These are phyloP conservation scores for Aplosporella prunicola DNA, from an alignment of 2,329 filamentous ascomycete genomes.

Conservation along the genomic window DNA sequence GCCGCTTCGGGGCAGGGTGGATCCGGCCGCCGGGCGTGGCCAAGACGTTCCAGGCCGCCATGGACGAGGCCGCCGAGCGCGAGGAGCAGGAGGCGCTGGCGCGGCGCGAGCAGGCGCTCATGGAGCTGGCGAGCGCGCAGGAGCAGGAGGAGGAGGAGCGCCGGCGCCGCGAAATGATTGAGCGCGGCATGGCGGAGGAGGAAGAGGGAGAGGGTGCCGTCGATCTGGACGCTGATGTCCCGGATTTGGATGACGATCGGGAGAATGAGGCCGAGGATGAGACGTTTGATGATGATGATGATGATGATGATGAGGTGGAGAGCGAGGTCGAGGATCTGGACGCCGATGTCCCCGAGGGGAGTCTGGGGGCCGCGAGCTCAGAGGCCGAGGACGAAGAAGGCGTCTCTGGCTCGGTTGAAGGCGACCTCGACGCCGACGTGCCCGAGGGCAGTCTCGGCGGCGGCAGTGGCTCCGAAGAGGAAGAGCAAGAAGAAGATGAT, in stretches of 20 bases:
- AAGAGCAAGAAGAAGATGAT: slow-evolving; percentile 1
- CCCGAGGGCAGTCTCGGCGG: too few species aligned
- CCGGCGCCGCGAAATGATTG: slow-evolving; percentile 19
- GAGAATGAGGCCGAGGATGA: slow-evolving; percentile 24
- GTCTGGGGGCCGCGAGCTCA: slow-evolving; percentile 13
- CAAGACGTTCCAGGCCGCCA: slow-evolving; percentile 83
- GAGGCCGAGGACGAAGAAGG: slow-evolving; percentile 39
- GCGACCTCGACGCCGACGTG: slow-evolving; percentile 64
- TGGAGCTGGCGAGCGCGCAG: slow-evolving; percentile 57
- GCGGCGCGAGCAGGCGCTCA: slow-evolving; percentile 58
- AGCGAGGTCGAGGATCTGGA: slow-evolving; percentile 39
- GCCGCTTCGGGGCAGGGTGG: slow-evolving; percentile 83
- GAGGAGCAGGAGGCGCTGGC: slow-evolving; percentile 74
- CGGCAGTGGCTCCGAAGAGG: too few species aligned
- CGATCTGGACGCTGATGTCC: slow-evolving; percentile 34
- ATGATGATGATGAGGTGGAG: slow-evolving; percentile 28
- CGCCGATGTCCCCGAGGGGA: slow-evolving; percentile 31
- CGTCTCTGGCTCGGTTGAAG: slow-evolving; percentile 17
- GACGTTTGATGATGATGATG: slow-evolving; percentile 24
- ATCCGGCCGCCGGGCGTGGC: slow-evolving; percentile 77
- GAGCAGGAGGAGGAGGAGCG: slow-evolving; percentile 47
- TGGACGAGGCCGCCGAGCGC: slow-evolving; percentile 80
- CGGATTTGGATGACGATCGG: slow-evolving; percentile 24
- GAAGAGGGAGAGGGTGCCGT: slow-evolving; percentile 26
- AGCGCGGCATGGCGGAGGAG: slow-evolving; percentile 30